These are phyloP conservation scores for Begonia masoniana DNA, from an alignment of 306 rosid species.

Conservation along the genomic window DNA sequence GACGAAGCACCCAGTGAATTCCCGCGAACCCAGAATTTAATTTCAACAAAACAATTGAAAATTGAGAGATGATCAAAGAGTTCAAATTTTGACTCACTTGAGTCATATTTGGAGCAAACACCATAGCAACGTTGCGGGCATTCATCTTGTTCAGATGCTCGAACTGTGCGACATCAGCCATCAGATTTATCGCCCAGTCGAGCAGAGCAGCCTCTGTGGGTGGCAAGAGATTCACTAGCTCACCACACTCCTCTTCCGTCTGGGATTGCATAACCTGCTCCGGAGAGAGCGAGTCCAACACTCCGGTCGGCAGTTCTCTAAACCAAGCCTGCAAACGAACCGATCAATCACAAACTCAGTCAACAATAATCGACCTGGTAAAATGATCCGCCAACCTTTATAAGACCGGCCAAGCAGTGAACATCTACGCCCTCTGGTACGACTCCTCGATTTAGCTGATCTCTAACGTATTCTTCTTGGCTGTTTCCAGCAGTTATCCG, in stretches of 20 bases:
- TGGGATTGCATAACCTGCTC: too few relatives aligned
- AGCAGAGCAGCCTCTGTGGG: too few relatives aligned
- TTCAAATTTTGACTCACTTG: slow-evolving; percentile 29
- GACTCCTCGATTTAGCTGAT: slow-evolving; percentile 73
- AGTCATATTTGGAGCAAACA: slow-evolving; percentile 90
- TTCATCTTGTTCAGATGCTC: slow-evolving; percentile 83
- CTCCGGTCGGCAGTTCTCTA: too few relatives aligned
- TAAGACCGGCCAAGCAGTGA: slow-evolving; percentile 93
- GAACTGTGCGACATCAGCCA: slow-evolving; percentile 81
- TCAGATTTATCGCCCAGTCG: slow-evolving; percentile 30
- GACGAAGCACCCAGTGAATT: background rate
- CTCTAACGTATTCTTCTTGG: slow-evolving; percentile 90
- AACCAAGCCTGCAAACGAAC: too few relatives aligned
- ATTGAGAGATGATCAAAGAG: background rate
- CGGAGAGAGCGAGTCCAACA: too few relatives aligned
- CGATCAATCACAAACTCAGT: too few relatives aligned
- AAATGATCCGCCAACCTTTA: slow-evolving; percentile 40
- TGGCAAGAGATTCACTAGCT: too few relatives aligned
- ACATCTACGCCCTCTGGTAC: slow-evolving; percentile 71
- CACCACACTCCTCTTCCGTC: too few relatives aligned
- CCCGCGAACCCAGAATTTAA: too few relatives aligned
- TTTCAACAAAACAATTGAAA: background rate
- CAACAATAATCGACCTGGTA: too few relatives aligned
- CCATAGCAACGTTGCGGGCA: slow-evolving; percentile 89
- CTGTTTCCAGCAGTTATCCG: slow-evolving; percentile 18